Base-by-base conservation (phyloP, 176 grass and related monocot genomes). In the Aegilops umbellulata region DNA sequence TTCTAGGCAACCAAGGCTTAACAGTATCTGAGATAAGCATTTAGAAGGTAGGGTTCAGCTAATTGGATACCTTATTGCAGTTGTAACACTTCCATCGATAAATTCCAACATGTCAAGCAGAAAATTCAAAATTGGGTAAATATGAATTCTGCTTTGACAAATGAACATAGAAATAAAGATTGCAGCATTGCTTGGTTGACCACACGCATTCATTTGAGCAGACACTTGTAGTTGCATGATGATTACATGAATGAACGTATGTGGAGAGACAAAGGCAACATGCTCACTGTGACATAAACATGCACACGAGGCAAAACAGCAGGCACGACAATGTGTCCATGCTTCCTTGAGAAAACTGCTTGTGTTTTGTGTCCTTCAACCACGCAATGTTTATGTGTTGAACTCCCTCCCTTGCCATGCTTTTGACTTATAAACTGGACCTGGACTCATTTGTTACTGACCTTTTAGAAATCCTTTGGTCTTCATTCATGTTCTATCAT, bases 21-120 rank as follows among this genome's bases (percentile, higher is more conserved):
- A 65, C 34, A 22, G 7, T 39, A 39, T 4, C 6, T 5, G 4
- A 47, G 42, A 68, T 72, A 73, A 9, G 44, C 61, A 84, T 19
- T 20, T 81, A 23, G 29, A 17, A 73, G 38, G 27, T 88, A 75
- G 42, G 11, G 29, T 84, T 84, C 74, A 88, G 65, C 55, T 38
- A 67, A 53, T 53, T 53, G 2, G 16, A 53, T 19, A 53, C 4
- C 49, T 53, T 65, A 20, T 24, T 26, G 53, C 11, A 79, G 3
- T 69, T 39, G 46, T 73, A 78, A 62, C 38, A 51, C 29, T 39
- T 36, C 8, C 29, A 36, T 39, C 6, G 2, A 26, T 77, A 46
- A 34, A 34, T 58, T 31, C 22, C 8, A 63, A 39, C 23, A 88
- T 22, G 25, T 88, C 15, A 30, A 84, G 24, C 26, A 66, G 26